phyloP scores from a whole-genome alignment of 1,139 yeast species.

The Taphrina confusa region DNA sequence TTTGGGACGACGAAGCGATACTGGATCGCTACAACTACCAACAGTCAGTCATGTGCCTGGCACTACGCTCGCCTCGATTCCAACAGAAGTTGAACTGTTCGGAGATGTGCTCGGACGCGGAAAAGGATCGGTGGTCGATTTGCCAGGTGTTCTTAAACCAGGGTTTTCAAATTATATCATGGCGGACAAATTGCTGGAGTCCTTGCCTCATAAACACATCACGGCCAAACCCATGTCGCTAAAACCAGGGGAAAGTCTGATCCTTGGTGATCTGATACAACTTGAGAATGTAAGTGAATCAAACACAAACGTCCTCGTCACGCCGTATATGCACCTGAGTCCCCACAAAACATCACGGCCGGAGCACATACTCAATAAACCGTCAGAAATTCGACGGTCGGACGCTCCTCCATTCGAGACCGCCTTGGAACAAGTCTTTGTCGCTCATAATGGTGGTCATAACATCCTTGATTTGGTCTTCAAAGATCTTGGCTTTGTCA shows the following conservation, averaged over 20 bases:
- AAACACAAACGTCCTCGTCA: conserved; percentile 2
- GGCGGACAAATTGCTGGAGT: conserved; percentile 1
- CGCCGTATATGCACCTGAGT: conserved; percentile 12
- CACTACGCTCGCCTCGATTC: conserved; percentile 27
- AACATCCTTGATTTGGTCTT: conserved; percentile 26
- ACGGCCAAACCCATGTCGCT: conserved; percentile 12
- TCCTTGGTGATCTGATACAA: conserved; percentile 20
- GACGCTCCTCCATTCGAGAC: conserved; percentile 5
- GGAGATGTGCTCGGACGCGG: conserved; percentile 21
- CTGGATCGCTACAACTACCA: not conserved
- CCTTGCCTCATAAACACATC: conserved; percentile 26
- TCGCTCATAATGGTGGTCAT: not conserved
- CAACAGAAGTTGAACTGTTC: conserved; percentile 8
- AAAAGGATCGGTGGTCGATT: conserved; percentile 18
- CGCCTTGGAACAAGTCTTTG: conserved; percentile 6
- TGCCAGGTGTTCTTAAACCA: conserved; percentile 27
- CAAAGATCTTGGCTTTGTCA: conserved; percentile 25
- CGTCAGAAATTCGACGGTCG: not conserved
- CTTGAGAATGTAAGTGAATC: not conserved
- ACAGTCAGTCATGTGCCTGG: conserved; percentile 25
- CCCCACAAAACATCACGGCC: conserved; percentile 21
- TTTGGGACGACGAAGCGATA: not conserved
- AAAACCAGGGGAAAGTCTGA: conserved; percentile 1
- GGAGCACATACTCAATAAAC: conserved; percentile 15
- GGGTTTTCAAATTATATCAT: conserved; percentile 9